phyloP scores from a whole-genome alignment of 768 basidiomycete species.

The Boletus rufocinnamomeus region DNA sequence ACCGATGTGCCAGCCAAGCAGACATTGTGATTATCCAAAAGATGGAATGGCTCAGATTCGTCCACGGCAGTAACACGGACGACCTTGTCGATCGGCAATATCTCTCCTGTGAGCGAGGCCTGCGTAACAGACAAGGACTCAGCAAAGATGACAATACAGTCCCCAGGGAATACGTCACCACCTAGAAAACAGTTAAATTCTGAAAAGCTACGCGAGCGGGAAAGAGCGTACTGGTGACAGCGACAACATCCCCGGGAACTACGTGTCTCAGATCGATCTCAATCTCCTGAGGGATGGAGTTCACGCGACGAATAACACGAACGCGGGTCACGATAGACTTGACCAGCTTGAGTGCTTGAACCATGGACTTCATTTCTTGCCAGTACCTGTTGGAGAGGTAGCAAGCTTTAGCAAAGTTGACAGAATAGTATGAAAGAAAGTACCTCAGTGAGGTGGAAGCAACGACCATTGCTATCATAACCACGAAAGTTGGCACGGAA shows the following conservation, averaged over 20 bases:
- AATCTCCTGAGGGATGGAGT: slow-evolving; percentile 24
- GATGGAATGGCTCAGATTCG: slow-evolving; percentile 26
- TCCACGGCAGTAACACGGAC: slow-evolving; percentile 17
- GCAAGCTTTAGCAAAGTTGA: not conserved
- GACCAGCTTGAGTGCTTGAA: slow-evolving; percentile 37
- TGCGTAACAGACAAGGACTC: slow-evolving; percentile 37
- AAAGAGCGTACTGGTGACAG: slow-evolving; percentile 30
- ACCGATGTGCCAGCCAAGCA: slow-evolving; percentile 40
- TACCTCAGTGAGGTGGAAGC: slow-evolving; percentile 37
- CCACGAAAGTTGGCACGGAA: slow-evolving; percentile 35
- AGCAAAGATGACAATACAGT: slow-evolving; percentile 36
- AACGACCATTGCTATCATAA: slow-evolving; percentile 39
- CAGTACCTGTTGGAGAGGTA: slow-evolving; percentile 23
- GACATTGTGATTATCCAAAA: slow-evolving; percentile 36
- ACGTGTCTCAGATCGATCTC: slow-evolving; percentile 35
- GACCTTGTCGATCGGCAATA: slow-evolving; percentile 37
- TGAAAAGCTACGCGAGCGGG: not conserved
- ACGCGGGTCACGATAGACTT: slow-evolving; percentile 37
- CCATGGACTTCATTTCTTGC: slow-evolving; percentile 38
- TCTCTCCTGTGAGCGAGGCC: slow-evolving; percentile 40
- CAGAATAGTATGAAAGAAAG: not conserved
- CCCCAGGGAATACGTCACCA: slow-evolving; percentile 39
- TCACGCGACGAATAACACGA: slow-evolving; percentile 32
- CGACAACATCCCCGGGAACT: slow-evolving; percentile 37
- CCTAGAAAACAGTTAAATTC: slow-evolving; percentile 17